Evolutionary conservation across 2,329 filamentous ascomycete species (phyloP).

Genomic region (Monosporascus sp.): DNA sequence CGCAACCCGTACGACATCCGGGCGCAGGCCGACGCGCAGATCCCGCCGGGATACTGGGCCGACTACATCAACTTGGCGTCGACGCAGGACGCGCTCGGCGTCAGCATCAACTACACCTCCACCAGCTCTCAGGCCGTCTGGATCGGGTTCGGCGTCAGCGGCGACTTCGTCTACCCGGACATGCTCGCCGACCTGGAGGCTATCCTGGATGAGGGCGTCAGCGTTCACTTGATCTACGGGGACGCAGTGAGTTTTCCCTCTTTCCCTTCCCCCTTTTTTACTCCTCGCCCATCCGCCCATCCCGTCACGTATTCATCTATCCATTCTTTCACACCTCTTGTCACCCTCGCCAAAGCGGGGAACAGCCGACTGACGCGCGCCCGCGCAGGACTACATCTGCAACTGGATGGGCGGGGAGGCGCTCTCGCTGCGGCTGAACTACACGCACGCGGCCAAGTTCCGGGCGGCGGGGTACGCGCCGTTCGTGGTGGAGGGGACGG

Average conservation of each 20-base stretch:
- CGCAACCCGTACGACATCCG: constrained; percentile 59
- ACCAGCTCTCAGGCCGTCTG: constrained; percentile 41
- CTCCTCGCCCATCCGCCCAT: neutral
- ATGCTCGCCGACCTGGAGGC: constrained; percentile 54
- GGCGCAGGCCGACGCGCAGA: constrained; percentile 45
- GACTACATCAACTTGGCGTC: constrained; percentile 58
- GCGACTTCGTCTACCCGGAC: constrained; percentile 59
- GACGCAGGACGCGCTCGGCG: constrained; percentile 50
- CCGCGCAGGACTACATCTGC: constrained; percentile 51
- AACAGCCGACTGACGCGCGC: neutral
- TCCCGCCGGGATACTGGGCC: constrained; percentile 55
- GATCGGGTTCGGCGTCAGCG: constrained; percentile 41
- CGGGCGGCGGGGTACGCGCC: constrained; percentile 64
- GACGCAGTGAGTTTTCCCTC: constrained; percentile 31
- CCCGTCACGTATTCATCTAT: neutral
- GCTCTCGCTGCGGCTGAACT: constrained; percentile 57
- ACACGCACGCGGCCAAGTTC: constrained; percentile 51
- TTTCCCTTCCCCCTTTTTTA: neutral
- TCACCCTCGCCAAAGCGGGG: too few relatives aligned
- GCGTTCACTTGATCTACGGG: constrained; percentile 66
- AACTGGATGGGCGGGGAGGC: constrained; percentile 73
- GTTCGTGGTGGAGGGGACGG: constrained; percentile 61
- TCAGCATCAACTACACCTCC: constrained; percentile 44
- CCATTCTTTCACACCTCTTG: neutral
- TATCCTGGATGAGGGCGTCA: constrained; percentile 57